Evolutionary conservation across 352 stramenopile species (phyloP).

Genomic region (Phytophthora crassamura): DNA sequence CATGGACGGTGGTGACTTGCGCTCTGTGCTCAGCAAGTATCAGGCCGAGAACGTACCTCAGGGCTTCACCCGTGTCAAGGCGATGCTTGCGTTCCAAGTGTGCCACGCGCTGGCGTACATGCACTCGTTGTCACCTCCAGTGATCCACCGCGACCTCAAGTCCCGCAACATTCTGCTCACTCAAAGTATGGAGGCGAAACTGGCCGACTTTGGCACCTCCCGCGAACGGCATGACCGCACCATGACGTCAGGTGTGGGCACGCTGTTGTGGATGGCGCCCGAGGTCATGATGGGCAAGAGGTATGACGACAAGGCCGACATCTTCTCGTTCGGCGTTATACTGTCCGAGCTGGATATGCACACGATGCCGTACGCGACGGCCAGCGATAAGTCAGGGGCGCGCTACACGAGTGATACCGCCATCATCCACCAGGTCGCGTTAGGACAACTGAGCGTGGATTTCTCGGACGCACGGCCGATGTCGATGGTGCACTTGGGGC

Average conservation of each 20-base stretch:
- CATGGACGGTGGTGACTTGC: constrained; percentile 48
- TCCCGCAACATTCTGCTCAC: constrained; percentile 44
- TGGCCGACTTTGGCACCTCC: constrained; percentile 43
- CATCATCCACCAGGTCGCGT: constrained; percentile 1
- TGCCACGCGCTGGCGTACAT: constrained; percentile 45
- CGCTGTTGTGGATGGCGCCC: constrained; percentile 22
- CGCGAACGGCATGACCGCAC: constrained; percentile 34
- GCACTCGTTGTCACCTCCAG: constrained; percentile 39
- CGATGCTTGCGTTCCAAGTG: constrained; percentile 30
- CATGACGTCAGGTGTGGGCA: constrained; percentile 42
- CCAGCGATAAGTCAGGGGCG: not conserved
- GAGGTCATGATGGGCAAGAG: constrained; percentile 39
- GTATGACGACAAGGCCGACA: constrained; percentile 58
- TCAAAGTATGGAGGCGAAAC: constrained; percentile 35
- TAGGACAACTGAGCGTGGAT: not conserved
- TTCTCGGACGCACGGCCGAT: not conserved
- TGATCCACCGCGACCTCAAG: constrained; percentile 52
- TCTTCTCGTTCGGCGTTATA: constrained; percentile 64
- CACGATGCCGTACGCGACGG: constrained; percentile 30
- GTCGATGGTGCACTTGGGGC: not conserved
- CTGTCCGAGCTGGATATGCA: constrained; percentile 59
- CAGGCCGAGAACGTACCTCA: no score
- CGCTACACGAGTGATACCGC: not conserved
- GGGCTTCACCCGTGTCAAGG: constrained; percentile 26
- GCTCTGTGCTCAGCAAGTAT: not conserved